Evolutionary conservation across 1,284 basidiomycete species (phyloP).

Genomic region (Cryptococcus hybrid): DNA sequence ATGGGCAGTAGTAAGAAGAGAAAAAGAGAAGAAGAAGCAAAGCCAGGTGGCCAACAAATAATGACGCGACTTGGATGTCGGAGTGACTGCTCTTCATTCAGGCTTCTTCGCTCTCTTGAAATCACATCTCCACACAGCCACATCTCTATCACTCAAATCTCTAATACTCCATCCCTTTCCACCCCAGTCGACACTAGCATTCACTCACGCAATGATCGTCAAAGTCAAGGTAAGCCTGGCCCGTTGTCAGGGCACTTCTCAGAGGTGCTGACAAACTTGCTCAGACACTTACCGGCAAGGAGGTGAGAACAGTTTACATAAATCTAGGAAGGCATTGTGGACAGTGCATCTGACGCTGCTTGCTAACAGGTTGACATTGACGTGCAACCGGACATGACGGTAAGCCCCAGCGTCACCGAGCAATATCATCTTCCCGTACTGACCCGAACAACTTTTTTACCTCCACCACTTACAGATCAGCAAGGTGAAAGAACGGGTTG

Average conservation of each 20-base stretch:
- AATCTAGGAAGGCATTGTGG: not conserved
- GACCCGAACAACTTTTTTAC: not conserved
- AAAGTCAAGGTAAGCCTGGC: slow-evolving; percentile 47
- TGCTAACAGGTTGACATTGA: slow-evolving; percentile 67
- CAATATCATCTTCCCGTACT: not conserved
- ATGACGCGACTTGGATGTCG: not conserved
- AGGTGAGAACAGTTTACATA: slow-evolving; percentile 21
- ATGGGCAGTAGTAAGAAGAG: not conserved
- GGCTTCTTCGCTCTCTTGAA: not conserved
- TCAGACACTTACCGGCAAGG: slow-evolving; percentile 44
- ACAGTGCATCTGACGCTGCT: not conserved
- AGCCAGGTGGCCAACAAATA: not conserved
- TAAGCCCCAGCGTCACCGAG: slow-evolving; percentile 41
- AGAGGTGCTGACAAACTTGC: not conserved
- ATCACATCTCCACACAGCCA: not conserved
- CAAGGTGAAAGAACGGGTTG: slow-evolving; percentile 97
- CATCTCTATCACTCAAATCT: not conserved
- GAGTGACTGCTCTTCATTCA: no score
- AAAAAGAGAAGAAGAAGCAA: not conserved
- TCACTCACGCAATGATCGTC: slow-evolving; percentile 40
- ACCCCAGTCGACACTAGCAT: not conserved
- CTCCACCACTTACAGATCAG: slow-evolving; percentile 62
- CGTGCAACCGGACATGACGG: slow-evolving; percentile 89
- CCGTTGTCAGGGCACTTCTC: not conserved
- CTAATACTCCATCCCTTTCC: not conserved